Percentiles rank a stretch among this genome's conserved stretches.
Evolutionary conservation across 495 filamentous ascomycete genomes (phyloP).

Genomic region (Cercophora samala): DNA sequence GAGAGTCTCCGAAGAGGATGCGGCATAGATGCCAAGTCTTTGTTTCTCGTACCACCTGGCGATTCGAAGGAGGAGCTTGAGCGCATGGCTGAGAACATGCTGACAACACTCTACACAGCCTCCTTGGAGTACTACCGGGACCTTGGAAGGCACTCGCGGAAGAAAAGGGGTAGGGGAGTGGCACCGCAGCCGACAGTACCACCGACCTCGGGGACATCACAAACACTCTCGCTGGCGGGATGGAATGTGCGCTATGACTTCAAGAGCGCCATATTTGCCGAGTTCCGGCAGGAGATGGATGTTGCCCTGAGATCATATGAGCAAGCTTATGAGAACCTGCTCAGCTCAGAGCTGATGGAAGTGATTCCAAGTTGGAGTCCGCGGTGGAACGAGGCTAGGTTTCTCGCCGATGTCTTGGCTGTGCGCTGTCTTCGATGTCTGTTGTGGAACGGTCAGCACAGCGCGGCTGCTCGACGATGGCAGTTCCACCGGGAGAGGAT

Average conservation of each 20-base stretch:
- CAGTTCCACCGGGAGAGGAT: slow-evolving; percentile 65
- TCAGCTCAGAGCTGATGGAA: slow-evolving; percentile 78
- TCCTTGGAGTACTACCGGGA: slow-evolving; percentile 86
- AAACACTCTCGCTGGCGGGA: slow-evolving; percentile 74
- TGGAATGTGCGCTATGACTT: slow-evolving; percentile 94
- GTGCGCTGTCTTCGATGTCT: slow-evolving; percentile 77
- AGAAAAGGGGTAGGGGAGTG: slow-evolving; percentile 72
- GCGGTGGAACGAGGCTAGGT: slow-evolving; percentile 78
- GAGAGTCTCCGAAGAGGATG: slow-evolving; percentile 71
- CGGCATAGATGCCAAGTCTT: slow-evolving; percentile 70
- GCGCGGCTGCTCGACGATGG: slow-evolving; percentile 74
- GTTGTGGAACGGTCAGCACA: slow-evolving; percentile 70
- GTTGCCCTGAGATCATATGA: slow-evolving; percentile 77
- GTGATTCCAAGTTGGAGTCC: slow-evolving; percentile 82
- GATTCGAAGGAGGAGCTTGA: slow-evolving; percentile 57
- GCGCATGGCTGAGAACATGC: slow-evolving; percentile 55
- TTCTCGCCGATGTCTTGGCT: slow-evolving; percentile 74
- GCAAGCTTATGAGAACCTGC: slow-evolving; percentile 74
- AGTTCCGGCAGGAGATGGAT: slow-evolving; percentile 88
- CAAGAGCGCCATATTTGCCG: slow-evolving; percentile 84
- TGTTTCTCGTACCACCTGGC: slow-evolving; percentile 57
- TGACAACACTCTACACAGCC: slow-evolving; percentile 60
- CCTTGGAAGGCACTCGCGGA: slow-evolving; percentile 78
- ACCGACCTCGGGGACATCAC: slow-evolving; percentile 75
- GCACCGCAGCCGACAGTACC: slow-evolving; percentile 81